Evolutionary conservation across 352 stramenopile species (phyloP).

Genomic region (Thalassiosira mediterranea): DNA sequence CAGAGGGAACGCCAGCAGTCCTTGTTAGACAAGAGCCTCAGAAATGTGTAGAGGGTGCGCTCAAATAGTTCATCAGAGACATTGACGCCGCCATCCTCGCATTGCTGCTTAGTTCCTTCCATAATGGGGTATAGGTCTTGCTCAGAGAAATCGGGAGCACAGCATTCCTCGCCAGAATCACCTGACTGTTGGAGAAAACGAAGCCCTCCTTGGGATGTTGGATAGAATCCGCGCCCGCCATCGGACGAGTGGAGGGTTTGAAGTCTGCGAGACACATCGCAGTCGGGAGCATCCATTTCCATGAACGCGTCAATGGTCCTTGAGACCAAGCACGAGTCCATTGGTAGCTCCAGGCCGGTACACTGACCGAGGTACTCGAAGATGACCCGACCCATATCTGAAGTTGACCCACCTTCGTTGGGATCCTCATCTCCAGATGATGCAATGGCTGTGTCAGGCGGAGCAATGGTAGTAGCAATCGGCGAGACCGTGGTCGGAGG

Average conservation of each 20-base stretch:
- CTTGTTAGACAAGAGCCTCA: slow-evolving; percentile 19
- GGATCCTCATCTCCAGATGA: neutral
- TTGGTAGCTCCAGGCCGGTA: slow-evolving; percentile 22
- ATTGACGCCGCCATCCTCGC: slow-evolving; percentile 9
- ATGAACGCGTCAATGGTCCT: slow-evolving; percentile 36
- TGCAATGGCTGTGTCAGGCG: neutral
- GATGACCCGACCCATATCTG: slow-evolving; percentile 3
- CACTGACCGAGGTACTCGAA: slow-evolving; percentile 40
- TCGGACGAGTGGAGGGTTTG: neutral
- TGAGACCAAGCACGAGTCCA: slow-evolving; percentile 36
- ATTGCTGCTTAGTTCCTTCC: slow-evolving; percentile 16
- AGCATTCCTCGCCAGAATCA: slow-evolving; percentile 3
- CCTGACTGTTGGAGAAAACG: neutral
- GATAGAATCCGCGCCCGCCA: slow-evolving; percentile 4
- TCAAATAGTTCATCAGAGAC: slow-evolving; percentile 34
- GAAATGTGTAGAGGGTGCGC: slow-evolving; percentile 15
- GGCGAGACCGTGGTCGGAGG: neutral
- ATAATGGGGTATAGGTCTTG: slow-evolving; percentile 20
- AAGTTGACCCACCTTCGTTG: slow-evolving; percentile 3
- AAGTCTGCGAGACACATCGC: neutral
- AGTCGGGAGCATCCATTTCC: neutral
- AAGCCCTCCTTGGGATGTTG: slow-evolving; percentile 2
- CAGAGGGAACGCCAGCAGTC: slow-evolving; percentile 45
- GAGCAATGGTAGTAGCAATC: neutral
- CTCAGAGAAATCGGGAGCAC: slow-evolving; percentile 15